Base-by-base conservation (phyloP, 1,139 yeast genomes). In the Sugiyamaella pinicola region DNA sequence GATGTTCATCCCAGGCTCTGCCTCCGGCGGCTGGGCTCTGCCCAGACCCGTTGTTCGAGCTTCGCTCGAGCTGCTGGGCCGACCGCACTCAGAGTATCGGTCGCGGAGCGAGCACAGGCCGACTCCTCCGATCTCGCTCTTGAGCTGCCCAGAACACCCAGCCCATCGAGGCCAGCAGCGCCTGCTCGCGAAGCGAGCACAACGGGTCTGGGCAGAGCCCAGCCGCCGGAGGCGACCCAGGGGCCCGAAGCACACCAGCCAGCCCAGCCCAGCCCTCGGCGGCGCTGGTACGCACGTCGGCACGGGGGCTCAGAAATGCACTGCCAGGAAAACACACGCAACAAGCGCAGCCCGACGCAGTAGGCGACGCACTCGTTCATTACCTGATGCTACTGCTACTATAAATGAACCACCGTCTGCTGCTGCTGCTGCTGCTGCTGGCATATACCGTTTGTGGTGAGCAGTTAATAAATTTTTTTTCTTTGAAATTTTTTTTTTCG, bases 361-460 rank as follows among this genome's bases (percentile, higher is more conserved):
- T 9, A 26, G n/a, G 31, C 31, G 12, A 26, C 31, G 31, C 31
- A 26, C 31, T 26, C 31, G 31, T n/a, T 26, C 31, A 26, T 26
- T 31, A 13, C 35, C 35, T 12, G 35, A 31, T 31, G 15, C 35
- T n/a, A 4, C 10, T n/a, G 17, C 17, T 31, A n/a, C 35, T 31
- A 31, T 31, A 31, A 31, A 31, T 31, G 35, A 31, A 31, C 35
- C 6, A n/a, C n/a, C n/a, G n/a, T n/a, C n/a, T n/a, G n/a, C n/a
- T n/a, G n/a, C n/a, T n/a, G n/a, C n/a, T n/a, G n/a, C n/a, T n/a
- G 10, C 35, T 31, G 35, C 35, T 31, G 35, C 35, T 17, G 13
- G 17, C 35, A 31, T 8, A 7, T 8, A 7, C 17, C 35, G n/a
- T n/a, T n/a, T n/a, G n/a, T n/a, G n/a, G n/a, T n/a, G 17, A 31